Evolutionary conservation across 176 grass and related monocot species (phyloP), one percentile per base, ranked within the genome.

Genomic region (Phyllostachys edulis): DNA sequence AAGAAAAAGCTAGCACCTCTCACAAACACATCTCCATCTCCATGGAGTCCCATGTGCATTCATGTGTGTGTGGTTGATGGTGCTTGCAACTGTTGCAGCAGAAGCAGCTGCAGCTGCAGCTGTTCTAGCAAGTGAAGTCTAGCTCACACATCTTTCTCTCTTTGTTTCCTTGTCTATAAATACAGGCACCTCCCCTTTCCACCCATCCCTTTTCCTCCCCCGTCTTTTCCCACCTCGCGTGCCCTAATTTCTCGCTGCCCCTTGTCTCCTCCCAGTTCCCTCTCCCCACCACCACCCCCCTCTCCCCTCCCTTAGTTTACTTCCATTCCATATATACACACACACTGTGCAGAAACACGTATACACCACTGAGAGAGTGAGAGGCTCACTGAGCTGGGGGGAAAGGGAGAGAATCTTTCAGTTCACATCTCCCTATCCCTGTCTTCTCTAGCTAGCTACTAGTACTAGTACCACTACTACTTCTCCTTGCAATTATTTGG

Each of bases 161-260:
- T 71, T 8, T 55, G 10, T 75, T 56, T 69, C 75, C 11, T 9
- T 79, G 77, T 85, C 82, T 87, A 87, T 90, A 90, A 86, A 87
- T 90, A 90, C 84, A 67, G 60, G 63, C 79, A 32, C 67, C 27
- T 49, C 3, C 60, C 38, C 79, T 90, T 90, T 82, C 78, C 78
- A 23, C 45, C 45, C 83, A 59, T 1, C 73, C 12, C 56, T 72
- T 86, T 86, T 82, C 72, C 47, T 47, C 34, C 88, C 83, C 67
- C 83, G 88, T 86, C 83, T 90, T 86, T 90, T 72, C 67, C 59
- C 16, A 13, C 67, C 61, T 59, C 62, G 84, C 89, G 80, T 90
- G 89, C 89, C 89, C 89, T 90, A 79, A 87, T 90, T 90, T 90
- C 89, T 90, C 80, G 89, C 89, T 80, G 89, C 50, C 4, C 46